Conservation (phyloP, 495 filamentous ascomycete genomes). For the Copromyces sp. region DNA sequence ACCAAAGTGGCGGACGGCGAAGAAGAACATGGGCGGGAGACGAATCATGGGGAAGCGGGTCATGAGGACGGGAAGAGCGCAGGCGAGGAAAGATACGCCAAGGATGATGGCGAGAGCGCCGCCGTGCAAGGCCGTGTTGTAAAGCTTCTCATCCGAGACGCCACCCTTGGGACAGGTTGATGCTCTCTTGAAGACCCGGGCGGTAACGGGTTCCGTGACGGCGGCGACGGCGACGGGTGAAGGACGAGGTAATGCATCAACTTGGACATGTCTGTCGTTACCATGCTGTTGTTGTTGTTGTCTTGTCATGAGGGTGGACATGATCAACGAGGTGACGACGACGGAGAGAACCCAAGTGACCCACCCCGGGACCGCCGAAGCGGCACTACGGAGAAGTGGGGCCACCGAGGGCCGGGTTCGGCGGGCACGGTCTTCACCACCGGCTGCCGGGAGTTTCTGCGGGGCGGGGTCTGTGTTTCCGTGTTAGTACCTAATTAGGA, state of each 20-base stretch:
- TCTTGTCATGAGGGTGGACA: background rate
- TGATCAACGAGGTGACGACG: constrained; percentile 12
- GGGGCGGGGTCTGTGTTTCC: background rate
- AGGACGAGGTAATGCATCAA: background rate
- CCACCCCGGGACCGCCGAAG: constrained; percentile 16
- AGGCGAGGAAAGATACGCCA: constrained; percentile 53
- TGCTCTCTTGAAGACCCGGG: background rate
- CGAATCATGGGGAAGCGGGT: constrained; percentile 34
- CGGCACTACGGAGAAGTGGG: constrained; percentile 3
- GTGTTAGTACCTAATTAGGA: background rate
- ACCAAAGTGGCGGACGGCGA: constrained; percentile 70
- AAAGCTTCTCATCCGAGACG: constrained; percentile 29
- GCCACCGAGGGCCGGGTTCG: background rate
- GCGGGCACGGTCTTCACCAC: constrained; percentile 25
- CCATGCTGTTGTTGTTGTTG: background rate
- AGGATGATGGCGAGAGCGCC: constrained; percentile 67
- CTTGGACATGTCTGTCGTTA: background rate
- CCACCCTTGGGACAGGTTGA: constrained; percentile 1
- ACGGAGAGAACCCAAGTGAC: constrained; percentile 21
- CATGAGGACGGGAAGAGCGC: constrained; percentile 46
- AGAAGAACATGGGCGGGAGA: constrained; percentile 45
- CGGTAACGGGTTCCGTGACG: background rate
- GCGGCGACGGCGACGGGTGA: background rate
- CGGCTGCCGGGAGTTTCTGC: constrained; percentile 9
- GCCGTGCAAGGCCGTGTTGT: constrained; percentile 61